Percentiles rank a stretch among this genome's conserved stretches.
phyloP scores from a whole-genome alignment of 306 rosid genomes.

The Lablab purpureus region DNA sequence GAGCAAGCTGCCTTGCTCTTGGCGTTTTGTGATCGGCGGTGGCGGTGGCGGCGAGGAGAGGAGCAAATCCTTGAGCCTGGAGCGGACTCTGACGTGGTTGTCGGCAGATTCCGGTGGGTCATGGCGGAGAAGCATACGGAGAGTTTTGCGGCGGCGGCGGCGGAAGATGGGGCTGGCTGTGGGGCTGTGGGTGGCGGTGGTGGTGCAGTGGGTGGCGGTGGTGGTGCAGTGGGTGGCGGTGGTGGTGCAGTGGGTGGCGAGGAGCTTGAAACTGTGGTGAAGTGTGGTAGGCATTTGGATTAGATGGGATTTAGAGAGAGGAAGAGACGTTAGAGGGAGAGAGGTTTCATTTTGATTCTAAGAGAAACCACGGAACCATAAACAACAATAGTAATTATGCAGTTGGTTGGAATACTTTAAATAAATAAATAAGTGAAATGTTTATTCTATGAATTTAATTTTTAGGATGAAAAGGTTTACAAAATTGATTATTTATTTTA shows the following conservation, averaged over 20 bases:
- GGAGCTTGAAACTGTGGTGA: constrained; percentile 76
- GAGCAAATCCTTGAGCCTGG: constrained; percentile 76
- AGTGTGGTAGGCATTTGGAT: constrained; percentile 61
- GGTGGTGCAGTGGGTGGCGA: constrained; percentile 70
- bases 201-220: constrained; percentile 65
- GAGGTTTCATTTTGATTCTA: constrained; percentile 15
- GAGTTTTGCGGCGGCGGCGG: constrained; percentile 72
- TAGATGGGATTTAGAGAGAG: constrained; percentile 40
- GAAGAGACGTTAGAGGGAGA: constrained; percentile 52
- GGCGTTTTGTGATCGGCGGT: constrained; percentile 50
- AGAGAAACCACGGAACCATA: background rate
- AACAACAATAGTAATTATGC: background rate
- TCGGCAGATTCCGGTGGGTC: constrained; percentile 45
- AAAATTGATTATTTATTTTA: too few relatives aligned
- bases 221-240: constrained; percentile 66
- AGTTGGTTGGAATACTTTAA: too few relatives aligned
- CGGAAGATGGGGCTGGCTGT: constrained; percentile 70
- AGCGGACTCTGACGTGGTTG: constrained; percentile 61
- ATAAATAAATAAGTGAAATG: too few relatives aligned
- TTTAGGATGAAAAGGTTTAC: too few relatives aligned
- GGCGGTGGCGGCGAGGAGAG: constrained; percentile 67
- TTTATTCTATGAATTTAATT: too few relatives aligned
- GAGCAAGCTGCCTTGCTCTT: constrained; percentile 42
- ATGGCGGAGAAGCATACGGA: constrained; percentile 70
- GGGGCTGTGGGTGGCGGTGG: constrained; percentile 67